Conservation (phyloP, 2,329 filamentous ascomycete species). For the Mycosphaerella arachidis region DNA sequence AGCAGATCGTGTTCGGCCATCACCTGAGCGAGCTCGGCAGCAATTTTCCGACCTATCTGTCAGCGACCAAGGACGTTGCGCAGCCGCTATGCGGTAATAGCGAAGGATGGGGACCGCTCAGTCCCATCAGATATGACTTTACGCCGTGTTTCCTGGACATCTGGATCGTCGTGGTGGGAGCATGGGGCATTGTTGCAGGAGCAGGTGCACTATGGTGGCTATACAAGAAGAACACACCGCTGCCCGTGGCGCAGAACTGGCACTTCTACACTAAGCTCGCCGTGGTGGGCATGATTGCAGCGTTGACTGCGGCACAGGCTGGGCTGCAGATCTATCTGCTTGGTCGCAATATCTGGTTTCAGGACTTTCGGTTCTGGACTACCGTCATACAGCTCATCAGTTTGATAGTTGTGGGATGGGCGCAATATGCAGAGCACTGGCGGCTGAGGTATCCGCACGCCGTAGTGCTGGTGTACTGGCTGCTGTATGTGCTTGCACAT, state of each 20-base stretch:
- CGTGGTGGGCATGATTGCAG: slow-evolving; percentile 64
- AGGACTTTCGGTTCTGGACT: slow-evolving; percentile 83
- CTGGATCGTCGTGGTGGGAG: slow-evolving; percentile 69
- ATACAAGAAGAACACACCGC: slow-evolving; percentile 61
- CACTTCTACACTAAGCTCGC: slow-evolving; percentile 87
- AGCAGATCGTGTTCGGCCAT: slow-evolving; percentile 15
- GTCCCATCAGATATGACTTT: slow-evolving; percentile 82
- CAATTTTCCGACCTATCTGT: slow-evolving; percentile 29
- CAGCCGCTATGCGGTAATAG: slow-evolving; percentile 81
- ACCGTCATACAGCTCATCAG: slow-evolving; percentile 68
- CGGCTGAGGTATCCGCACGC: slow-evolving; percentile 80
- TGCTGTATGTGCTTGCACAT: slow-evolving; percentile 74
- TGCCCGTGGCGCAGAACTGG: slow-evolving; percentile 73
- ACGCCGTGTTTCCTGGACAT: slow-evolving; percentile 97
- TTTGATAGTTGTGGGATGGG: slow-evolving; percentile 66
- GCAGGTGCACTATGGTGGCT: slow-evolving; percentile 76
- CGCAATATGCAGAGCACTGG: slow-evolving; percentile 84
- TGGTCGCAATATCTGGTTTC: slow-evolving; percentile 60
- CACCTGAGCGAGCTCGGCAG: slow-evolving; percentile 4
- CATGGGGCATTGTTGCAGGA: slow-evolving; percentile 76
- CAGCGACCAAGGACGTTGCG: slow-evolving; percentile 16
- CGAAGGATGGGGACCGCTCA: slow-evolving; percentile 95
- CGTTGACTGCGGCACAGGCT: slow-evolving; percentile 66
- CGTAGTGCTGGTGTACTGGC: slow-evolving; percentile 87
- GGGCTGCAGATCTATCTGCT: slow-evolving; percentile 70